Evolutionary conservation across 495 filamentous ascomycete species (phyloP), one percentile per base, ranked within the genome.

Genomic region (Echria macrotheca): DNA sequence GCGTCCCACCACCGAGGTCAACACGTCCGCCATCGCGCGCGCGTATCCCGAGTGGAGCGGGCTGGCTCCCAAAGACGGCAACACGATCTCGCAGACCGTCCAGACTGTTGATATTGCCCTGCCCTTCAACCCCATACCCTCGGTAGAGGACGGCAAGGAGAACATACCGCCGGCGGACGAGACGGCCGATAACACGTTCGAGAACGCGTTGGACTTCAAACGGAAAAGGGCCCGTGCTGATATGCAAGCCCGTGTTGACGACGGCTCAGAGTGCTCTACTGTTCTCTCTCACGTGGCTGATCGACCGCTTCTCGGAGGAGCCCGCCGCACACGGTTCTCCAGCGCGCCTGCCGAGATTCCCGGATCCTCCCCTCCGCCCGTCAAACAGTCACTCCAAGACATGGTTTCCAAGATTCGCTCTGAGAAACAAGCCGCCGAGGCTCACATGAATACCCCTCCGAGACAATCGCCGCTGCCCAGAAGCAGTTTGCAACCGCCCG

Each of bases 21-120:
- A 84, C 66, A 84, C 80, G 5, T 85, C 81, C 7, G 80, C 74
- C 28, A 68, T 85, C 36, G 78, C 76, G 18, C 76, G 74, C 55
- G 71, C 76, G 43, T 84, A 85, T 63, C 82, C 82, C 18, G 75
- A 84, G 54, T 84, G 70, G 70, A 68, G 61, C 32, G 57, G 60
- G 10, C 57, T 56, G 24, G 51, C 59, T 29, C 23, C 35, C 51
- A 55, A 53, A 41, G 56, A 53, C 43, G 43, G 50, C 36, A 17
- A 22, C 19, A 56, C 57, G 5, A 14, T 55, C 19, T 49, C 59
- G 23, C 49, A 56, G 45, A 63, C 44, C 26, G 33, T 56, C n/a
- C 6, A 31, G 7, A 31, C 28, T 6, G 28, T 6, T 24, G 57
- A 63, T 24, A 42, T 54, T 42, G 47, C 53, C 4, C 44, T 44